These are phyloP conservation scores for Pythium diclinum DNA, from an alignment of 352 stramenopile species.

Conservation along the genomic window DNA sequence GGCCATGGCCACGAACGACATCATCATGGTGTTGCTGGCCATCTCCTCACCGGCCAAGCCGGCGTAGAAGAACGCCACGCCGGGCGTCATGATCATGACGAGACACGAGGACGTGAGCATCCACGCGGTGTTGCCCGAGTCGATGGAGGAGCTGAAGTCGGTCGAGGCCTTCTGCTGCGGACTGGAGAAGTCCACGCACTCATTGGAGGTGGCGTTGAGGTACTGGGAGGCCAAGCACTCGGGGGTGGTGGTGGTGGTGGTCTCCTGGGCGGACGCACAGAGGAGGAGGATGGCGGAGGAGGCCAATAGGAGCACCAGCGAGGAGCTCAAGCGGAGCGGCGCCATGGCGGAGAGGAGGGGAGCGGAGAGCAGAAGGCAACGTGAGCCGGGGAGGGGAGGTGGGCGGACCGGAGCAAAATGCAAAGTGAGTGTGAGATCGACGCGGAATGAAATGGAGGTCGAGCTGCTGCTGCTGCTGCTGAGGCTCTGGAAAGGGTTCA, in stretches of 20 bases:
- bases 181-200: conserved; percentile 29
- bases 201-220: conserved; percentile 25
- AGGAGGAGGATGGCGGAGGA: neutral
- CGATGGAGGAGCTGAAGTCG: conserved; percentile 23
- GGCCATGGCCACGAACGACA: conserved; percentile 74
- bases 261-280: neutral
- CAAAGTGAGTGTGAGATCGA: conserved; percentile 4
- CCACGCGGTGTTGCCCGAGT: conserved; percentile 51
- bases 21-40: conserved; percentile 80
- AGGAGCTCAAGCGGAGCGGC: conserved; percentile 1
- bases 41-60: conserved; percentile 67
- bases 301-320: conserved; percentile 7
- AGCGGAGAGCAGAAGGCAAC: neutral
- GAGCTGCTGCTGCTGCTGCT: neutral
- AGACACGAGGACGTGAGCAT: conserved; percentile 35
- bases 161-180: conserved; percentile 25
- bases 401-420: conserved; percentile 8
- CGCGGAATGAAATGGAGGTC: neutral
- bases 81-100: conserved; percentile 52
- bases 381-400: neutral
- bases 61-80: conserved; percentile 70
- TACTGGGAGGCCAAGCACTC: conserved; percentile 25
- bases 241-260: neutral
- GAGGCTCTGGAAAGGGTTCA: neutral
- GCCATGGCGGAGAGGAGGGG: conserved; percentile 1